Base-by-base conservation (phyloP, 2,329 filamentous ascomycete species). In the Pleoardoris graminearum region DNA sequence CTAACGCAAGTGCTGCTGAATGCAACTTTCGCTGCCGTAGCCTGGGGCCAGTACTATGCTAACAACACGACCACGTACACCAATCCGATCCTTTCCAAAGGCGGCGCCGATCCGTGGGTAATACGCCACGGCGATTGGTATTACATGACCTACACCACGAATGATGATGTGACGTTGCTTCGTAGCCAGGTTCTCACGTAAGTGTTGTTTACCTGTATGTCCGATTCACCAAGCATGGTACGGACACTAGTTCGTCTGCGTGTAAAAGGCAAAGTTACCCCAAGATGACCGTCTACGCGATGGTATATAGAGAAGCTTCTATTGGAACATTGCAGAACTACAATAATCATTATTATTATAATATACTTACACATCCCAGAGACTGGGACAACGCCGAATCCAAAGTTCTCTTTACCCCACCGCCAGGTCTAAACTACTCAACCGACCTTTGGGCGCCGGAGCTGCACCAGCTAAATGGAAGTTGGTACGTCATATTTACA, bases 401-500 rank as follows among this genome's bases (percentile, higher is more conserved):
- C 16, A 76, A 75, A 54, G 54, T 75, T 10, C 64, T 77, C 32
- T 79, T 79, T 59, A 54, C 69, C 27, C 77, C 77, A 12, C 69
- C 73, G 27, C 61, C 66, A 25, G 74, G 74, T 38, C 63, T 70
- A 48, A 73, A 75, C 48, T 80, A 79, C 63, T 76, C 75, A 8
- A 79, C 76, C 12, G 70, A 79, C 50, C 63, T 81, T 6, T 81
- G 79, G 79, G 79, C 78, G 5, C 79, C 79, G 2, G 79, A 81
- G 54, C 63, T 82, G 8, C 79, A 82, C 59, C 65, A 70, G n/a
- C 69, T 80, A 36, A 67, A 75, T 51, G 70, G 69, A 37, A 71
- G 65, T 11, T 81, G 79, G 79, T 81, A 80, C 58, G 69, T 81
- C 47, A 80, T 82, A 57, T 81, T 81, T 66, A 82, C 78, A 2